These are phyloP conservation scores for Rubroboletus pulcherrimus DNA, from an alignment of 768 basidiomycete genomes.

Conservation along the genomic window DNA sequence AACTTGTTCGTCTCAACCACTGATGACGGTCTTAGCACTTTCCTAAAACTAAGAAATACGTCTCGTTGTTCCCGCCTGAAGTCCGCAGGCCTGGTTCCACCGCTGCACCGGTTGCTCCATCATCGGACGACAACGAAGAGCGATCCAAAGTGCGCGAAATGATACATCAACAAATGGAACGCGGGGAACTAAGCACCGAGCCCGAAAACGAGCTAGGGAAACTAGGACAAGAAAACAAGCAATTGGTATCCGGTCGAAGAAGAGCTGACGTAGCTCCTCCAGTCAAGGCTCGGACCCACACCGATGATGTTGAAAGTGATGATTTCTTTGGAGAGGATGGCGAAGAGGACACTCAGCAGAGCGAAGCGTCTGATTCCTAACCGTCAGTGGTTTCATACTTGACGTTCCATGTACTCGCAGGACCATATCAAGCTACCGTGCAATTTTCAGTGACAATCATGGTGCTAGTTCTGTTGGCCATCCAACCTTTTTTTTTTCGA, in stretches of 20 bases:
- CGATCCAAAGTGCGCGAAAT: conserved; percentile 57
- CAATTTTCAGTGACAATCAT: not conserved
- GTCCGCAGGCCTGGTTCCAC: conserved; percentile 26
- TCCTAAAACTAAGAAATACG: conserved; percentile 82
- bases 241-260: not conserved
- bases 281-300: conserved; percentile 1
- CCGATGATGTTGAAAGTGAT: conserved; percentile 19
- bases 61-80: conserved; percentile 83
- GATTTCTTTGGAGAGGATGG: conserved; percentile 31
- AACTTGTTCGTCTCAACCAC: not conserved
- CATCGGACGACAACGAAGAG: conserved; percentile 38
- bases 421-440: conserved; percentile 41
- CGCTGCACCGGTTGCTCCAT: conserved; percentile 3
- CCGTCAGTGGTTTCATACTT: not conserved
- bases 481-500: not conserved
- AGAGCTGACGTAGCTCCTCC: conserved; percentile 1
- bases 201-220: conserved; percentile 48
- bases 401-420: conserved; percentile 64
- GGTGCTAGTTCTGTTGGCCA: not conserved
- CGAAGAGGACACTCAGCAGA: conserved; percentile 15
- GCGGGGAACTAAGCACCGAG: conserved; percentile 52
- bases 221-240: conserved; percentile 6
- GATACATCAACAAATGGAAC: conserved; percentile 58
- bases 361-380: conserved; percentile 15
- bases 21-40: conserved; percentile 55